A percentile compares a stretch with the other conserved stretches of the same genome.
phyloP scores from a whole-genome alignment of 2,329 filamentous ascomycete genomes.

The Xylaria hypoxylon region DNA sequence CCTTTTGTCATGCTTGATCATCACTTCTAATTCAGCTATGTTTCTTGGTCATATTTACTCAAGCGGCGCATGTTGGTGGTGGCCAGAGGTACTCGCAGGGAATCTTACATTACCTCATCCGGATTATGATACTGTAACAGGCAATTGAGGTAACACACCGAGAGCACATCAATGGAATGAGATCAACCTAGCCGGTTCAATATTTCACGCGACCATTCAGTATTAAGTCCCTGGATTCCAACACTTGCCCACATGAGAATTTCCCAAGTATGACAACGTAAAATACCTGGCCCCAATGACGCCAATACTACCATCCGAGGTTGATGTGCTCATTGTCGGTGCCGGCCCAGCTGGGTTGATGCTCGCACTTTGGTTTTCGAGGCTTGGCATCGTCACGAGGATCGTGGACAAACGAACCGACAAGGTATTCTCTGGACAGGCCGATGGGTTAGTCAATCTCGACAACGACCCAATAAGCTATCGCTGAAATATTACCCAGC shows the following conservation, averaged over 20 bases:
- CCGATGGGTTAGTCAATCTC: conserved; percentile 53
- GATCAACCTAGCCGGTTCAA: background rate
- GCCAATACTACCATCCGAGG: conserved; percentile 23
- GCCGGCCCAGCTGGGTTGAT: conserved; percentile 58
- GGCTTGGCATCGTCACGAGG: conserved; percentile 56
- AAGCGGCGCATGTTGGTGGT: conserved; percentile 14
- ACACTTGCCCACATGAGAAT: background rate
- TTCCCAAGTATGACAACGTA: conserved; percentile 8
- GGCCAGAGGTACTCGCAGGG: background rate
- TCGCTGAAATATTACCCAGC: conserved; percentile 32
- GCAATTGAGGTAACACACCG: conserved; percentile 11
- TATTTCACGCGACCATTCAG: background rate
- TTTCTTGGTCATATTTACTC: conserved; percentile 32
- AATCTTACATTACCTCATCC: conserved; percentile 14
- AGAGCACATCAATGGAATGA: conserved; percentile 6
- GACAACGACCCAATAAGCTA: background rate
- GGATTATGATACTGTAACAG: background rate
- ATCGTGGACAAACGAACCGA: conserved; percentile 59
- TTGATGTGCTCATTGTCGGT: conserved; percentile 55
- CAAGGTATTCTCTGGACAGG: conserved; percentile 58
- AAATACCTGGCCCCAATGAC: conserved; percentile 1
- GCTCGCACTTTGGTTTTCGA: conserved; percentile 58
- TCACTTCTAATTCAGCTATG: conserved; percentile 34
- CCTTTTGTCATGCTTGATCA: conserved; percentile 42
- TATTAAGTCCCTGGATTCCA: conserved; percentile 6